Evolutionary conservation across 2,329 filamentous ascomycete species (phyloP), one percentile per base, ranked within the genome.

Genomic region (Cytospora piceicola): DNA sequence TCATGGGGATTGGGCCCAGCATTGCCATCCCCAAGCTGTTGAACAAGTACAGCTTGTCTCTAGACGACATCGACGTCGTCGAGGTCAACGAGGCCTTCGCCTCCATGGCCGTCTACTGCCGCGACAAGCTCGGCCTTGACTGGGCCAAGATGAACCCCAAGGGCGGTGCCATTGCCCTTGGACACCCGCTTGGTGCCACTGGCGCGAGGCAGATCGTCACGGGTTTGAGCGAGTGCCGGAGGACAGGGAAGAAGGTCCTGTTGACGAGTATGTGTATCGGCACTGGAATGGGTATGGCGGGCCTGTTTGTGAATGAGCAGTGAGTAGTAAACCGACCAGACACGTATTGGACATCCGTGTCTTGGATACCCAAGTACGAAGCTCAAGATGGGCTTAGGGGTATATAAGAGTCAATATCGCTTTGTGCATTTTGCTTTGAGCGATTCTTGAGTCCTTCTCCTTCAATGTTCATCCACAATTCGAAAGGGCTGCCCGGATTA

Each of bases 81-180:
- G 95, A 98, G 85, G 80, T 99, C 75, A 99, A 99, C 82, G 95
- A 99, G 85, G 95, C 95, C 1, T 99, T 99, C 74, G 94, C 94
- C 27, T 95, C 91, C 61, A 98, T 98, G 95, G 94, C 93, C 1
- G 94, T 97, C 34, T 98, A 97, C 85, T 97, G 93, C 80, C 81
- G 91, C 63, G 84, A 93, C 73, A 87, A 82, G 70, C 83, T 95
- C 59, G 86, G 86, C 70, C 81, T 94, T 59, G 88, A 91, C 75
- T 86, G 85, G 78, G 78, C 84, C 73, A 94, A 93, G 86, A 86
- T 95, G 84, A 95, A 95, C 80, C 85, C 89, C 30, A 84, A 90
- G 67, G 92, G 92, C 71, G 92, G 92, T 69, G 92, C 92, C 70
- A 94, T 95, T 74, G 92, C 92, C 3, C 83, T 95, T 0, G 92